Evolutionary conservation across 2,329 filamentous ascomycete genomes (phyloP).

Genomic region (Aspergillus flavus): DNA sequence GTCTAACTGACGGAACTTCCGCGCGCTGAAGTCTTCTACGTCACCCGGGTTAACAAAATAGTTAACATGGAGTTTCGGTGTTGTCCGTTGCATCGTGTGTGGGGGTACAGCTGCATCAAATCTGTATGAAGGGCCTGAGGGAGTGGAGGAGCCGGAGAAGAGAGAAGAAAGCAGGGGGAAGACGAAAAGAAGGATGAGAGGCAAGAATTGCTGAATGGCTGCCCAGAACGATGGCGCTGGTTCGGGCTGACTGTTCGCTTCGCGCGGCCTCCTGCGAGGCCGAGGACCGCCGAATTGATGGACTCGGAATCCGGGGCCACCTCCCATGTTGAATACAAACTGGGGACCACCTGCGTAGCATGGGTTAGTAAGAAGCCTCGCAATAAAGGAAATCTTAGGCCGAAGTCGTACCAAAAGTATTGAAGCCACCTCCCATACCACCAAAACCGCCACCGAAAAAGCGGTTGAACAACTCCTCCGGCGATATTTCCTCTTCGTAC

Average conservation of each 20-base stretch:
- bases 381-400: not conserved
- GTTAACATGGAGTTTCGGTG: slow-evolving; percentile 69
- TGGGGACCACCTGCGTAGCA: slow-evolving; percentile 65
- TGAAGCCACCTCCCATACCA: slow-evolving; percentile 59
- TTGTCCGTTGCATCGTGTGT: slow-evolving; percentile 73
- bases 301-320: slow-evolving; percentile 86
- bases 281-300: slow-evolving; percentile 88
- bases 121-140: slow-evolving; percentile 69
- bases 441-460: slow-evolving; percentile 81
- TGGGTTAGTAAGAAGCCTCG: slow-evolving; percentile 1
- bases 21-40: slow-evolving; percentile 67
- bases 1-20: slow-evolving; percentile 75
- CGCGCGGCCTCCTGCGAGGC: slow-evolving; percentile 74
- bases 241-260: slow-evolving; percentile 59
- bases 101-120: slow-evolving; percentile 73
- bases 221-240: slow-evolving; percentile 54
- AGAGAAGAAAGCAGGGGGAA: slow-evolving; percentile 80
- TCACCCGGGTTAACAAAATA: slow-evolving; percentile 86
- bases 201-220: slow-evolving; percentile 74
- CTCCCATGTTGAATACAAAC: slow-evolving; percentile 94
- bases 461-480: slow-evolving; percentile 93
- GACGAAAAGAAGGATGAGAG: slow-evolving; percentile 86
- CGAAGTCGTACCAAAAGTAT: slow-evolving; percentile 62
- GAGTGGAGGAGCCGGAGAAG: slow-evolving; percentile 61
- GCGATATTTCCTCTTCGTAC: slow-evolving; percentile 91